Evolutionary conservation across 345 rosid species (phyloP), one percentile per base, ranked within the genome.

Genomic region (Aquilaria malaccensis): DNA sequence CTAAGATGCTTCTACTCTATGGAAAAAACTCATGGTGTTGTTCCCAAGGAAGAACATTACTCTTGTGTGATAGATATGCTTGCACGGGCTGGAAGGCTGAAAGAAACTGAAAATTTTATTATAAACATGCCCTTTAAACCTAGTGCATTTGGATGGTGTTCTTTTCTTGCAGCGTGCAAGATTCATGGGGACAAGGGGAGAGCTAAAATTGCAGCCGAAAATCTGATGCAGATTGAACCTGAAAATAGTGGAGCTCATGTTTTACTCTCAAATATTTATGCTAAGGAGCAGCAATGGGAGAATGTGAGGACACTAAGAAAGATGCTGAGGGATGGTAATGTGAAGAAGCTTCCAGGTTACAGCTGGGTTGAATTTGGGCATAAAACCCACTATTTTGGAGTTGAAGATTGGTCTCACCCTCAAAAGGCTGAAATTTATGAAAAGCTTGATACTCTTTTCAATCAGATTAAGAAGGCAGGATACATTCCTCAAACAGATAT

Each of bases 121-220:
- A 64, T 60, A 10, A 58, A 50, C 45, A 75, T 75, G 75, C 75
- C 79, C n/a, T 45, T 67, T 43, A 56, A 75, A 52, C 72, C 79
- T 30, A 67, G 71, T 59, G 75, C 70, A 11, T 70, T 70, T 55
- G 73, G 70, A 67, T 75, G 79, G 79, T 73, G 75, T 56, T 70
- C 79, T 60, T 59, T 67, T 33, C 79, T 75, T 45, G 75, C 63
- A 51, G 79, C 75, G 11, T 59, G 79, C 64, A 67, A 67, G 60
- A 67, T 55, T 54, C 72, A 75, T 63, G 75, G 75, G 30, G 73
- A 75, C 64, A 67, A 73, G 30, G 70, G 62, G 33, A 73, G 72
- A 33, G 75, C 66, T 45, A 73, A 75, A 70, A 62, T 63, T 33
- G 75, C 75, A 11, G 79, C 75, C 6, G 70, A 70, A 70, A 67